These are phyloP conservation scores for Beauveria australis DNA, from an alignment of 2,329 filamentous ascomycete genomes.

Conservation along the genomic window DNA sequence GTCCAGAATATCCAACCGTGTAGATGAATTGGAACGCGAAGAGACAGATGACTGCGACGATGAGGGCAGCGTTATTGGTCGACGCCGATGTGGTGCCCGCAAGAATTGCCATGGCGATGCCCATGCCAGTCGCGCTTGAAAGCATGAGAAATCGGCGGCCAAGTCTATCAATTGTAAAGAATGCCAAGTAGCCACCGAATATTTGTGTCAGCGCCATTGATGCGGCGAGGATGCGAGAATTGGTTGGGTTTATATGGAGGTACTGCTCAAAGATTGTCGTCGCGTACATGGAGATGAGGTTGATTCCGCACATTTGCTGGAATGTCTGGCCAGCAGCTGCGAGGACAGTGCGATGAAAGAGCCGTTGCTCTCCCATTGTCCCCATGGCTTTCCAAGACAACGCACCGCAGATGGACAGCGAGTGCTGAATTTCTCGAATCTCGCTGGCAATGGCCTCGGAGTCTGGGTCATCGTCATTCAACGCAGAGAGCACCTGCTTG, in stretches of 20 bases:
- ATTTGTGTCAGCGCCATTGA: slow-evolving; percentile 26
- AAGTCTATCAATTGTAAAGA: slow-evolving; percentile 22
- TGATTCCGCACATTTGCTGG: slow-evolving; percentile 22
- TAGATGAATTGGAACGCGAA: slow-evolving; percentile 62
- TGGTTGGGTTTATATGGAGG: slow-evolving; percentile 16
- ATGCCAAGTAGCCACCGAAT: slow-evolving; percentile 20
- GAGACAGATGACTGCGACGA: slow-evolving; percentile 32
- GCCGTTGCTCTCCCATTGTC: slow-evolving; percentile 13
- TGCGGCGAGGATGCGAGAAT: slow-evolving; percentile 19
- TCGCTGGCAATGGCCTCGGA: slow-evolving; percentile 9
- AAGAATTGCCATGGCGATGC: slow-evolving; percentile 9
- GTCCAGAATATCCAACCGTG: slow-evolving; percentile 52
- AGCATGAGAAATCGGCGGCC: slow-evolving; percentile 17
- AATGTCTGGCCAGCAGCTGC: slow-evolving; percentile 12
- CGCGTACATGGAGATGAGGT: slow-evolving; percentile 23
- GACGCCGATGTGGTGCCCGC: slow-evolving; percentile 9
- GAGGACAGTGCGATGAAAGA: slow-evolving; percentile 11
- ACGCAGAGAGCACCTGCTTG: slow-evolving; percentile 41
- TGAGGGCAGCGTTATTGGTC: neutral
- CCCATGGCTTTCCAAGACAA: slow-evolving; percentile 13
- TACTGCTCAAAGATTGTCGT: slow-evolving; percentile 23
- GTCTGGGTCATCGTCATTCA: slow-evolving; percentile 2
- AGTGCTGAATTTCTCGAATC: slow-evolving; percentile 12
- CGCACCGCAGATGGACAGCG: slow-evolving; percentile 13
- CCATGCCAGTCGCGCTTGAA: slow-evolving; percentile 6